Evolutionary conservation across 2,329 filamentous ascomycete species (phyloP), one percentile per base, ranked within the genome.

Genomic region (Didymella arachidicola): DNA sequence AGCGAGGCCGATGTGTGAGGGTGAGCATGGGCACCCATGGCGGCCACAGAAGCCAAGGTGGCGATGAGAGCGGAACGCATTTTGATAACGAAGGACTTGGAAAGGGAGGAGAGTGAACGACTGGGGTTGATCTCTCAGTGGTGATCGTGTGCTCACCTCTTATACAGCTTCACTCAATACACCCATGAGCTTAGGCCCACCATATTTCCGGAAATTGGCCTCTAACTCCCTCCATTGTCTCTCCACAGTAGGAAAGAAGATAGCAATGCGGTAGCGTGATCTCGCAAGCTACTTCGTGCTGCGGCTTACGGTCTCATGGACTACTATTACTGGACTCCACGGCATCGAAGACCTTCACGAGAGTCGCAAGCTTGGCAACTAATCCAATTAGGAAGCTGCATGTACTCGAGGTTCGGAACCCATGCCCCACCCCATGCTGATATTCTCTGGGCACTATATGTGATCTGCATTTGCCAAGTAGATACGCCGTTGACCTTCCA

Each of bases 1-100:
- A 72, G 61, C 36, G 57, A 61, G 22, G 57, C 60, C 11, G 60
- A 59, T 46, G 60, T 46, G 22, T 63, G 59, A 18, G 71, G 68
- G 47, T 72, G 71, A 43, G 66, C 68, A 59, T 66, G 56, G 47
- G 62, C 60, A 53, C 66, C 62, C 50, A 72, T 46, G 36, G 68
- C 66, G 27, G 65, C 66, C 53, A 72, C 47, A 12, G 71, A 71
- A 19, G 64, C 69, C 63, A 73, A 58, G 11, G 71, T 72, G 41
- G 68, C 67, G 39, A 73, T 63, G 60, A 73, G 61, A 38, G 70
- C 65, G 19, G 70, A 71, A 56, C 71, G 68, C 71, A 73, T 73
- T 19, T 54, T 69, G 64, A 55, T 12, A 60, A 59, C 45, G 62
- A 63, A 47, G 45, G 55, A 55, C 48, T 49, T 18, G 47, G 43